These are phyloP conservation scores for Iris pallida DNA, from an alignment of 116 monocot genomes.

Conservation along the genomic window DNA sequence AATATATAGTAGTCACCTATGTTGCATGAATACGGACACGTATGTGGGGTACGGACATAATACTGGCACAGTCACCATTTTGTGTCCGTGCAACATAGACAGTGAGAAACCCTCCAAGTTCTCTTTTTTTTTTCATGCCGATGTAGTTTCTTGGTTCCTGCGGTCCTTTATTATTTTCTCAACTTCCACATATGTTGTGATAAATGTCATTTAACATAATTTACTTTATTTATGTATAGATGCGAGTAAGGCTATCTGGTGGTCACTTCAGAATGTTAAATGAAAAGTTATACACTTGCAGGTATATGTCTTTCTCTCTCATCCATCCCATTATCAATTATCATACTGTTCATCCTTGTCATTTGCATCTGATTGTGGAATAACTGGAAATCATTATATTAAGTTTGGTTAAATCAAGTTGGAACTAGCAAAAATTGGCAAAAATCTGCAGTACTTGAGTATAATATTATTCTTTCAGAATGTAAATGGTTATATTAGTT, in stretches of 20 bases:
- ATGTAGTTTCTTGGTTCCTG: no score
- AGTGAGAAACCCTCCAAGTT: no score
- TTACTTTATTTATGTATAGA: constrained; percentile 35
- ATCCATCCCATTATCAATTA: neutral
- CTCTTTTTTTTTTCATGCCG: no score
- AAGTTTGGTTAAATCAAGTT: neutral
- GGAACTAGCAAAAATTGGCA: neutral
- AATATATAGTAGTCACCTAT: no score
- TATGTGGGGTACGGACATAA: no score
- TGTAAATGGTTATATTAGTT: neutral
- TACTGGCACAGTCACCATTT: no score
- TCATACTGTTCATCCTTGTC: neutral
- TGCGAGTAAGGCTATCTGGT: constrained; percentile 81
- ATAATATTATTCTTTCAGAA: no score
- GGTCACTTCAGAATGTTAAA: constrained; percentile 99
- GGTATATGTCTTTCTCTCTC: constrained; percentile 27
- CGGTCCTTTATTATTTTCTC: no score
- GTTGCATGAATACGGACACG: no score
- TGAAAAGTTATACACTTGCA: constrained; percentile 95
- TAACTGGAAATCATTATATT: neutral
- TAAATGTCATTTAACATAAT: no score
- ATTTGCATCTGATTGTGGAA: neutral
- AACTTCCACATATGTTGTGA: no score
- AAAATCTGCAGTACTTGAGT: neutral
- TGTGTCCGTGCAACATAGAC: no score